These are phyloP conservation scores for Avicennia marina DNA, from an alignment of 257 asterid species.

Conservation along the genomic window DNA sequence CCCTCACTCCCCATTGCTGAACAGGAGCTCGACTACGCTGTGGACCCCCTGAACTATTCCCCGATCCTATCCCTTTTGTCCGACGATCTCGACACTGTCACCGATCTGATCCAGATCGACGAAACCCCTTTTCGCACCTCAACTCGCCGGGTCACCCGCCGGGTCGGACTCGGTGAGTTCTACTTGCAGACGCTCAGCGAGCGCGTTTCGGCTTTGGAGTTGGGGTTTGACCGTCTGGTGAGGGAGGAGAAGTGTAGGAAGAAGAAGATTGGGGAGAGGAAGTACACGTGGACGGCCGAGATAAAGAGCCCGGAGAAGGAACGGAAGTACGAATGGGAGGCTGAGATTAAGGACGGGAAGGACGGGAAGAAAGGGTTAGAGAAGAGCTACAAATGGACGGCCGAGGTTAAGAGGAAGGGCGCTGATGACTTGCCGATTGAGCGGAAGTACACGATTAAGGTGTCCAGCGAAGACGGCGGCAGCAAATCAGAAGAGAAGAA, in stretches of 20 bases:
- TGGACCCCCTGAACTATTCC: constrained; percentile 37
- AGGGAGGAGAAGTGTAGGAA: constrained; percentile 28
- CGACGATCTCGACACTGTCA: constrained; percentile 43
- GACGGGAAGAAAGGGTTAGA: constrained; percentile 41
- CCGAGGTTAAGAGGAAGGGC: constrained; percentile 74
- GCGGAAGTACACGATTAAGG: constrained; percentile 54
- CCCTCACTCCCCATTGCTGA: constrained; percentile 31
- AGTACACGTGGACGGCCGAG: constrained; percentile 89
- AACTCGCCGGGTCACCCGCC: constrained; percentile 48
- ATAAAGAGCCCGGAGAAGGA: constrained; percentile 56
- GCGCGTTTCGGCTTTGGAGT: constrained; percentile 71
- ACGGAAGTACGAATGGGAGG: constrained; percentile 67
- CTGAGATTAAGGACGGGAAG: constrained; percentile 60
- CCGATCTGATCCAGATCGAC: constrained; percentile 83
- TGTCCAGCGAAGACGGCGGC: constrained; percentile 32
- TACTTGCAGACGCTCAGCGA: constrained; percentile 48
- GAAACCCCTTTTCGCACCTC: constrained; percentile 40
- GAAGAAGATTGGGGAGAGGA: constrained; percentile 53
- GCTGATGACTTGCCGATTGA: constrained; percentile 32
- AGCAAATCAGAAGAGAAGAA: constrained; percentile 20
- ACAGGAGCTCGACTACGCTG: constrained; percentile 40
- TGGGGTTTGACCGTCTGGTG: constrained; percentile 35
- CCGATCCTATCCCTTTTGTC: constrained; percentile 17
- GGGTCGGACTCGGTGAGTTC: constrained; percentile 32
- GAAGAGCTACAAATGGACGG: constrained; percentile 53